Base-by-base conservation (phyloP, 306 rosid species). In the Prinsepia uniflora region DNA sequence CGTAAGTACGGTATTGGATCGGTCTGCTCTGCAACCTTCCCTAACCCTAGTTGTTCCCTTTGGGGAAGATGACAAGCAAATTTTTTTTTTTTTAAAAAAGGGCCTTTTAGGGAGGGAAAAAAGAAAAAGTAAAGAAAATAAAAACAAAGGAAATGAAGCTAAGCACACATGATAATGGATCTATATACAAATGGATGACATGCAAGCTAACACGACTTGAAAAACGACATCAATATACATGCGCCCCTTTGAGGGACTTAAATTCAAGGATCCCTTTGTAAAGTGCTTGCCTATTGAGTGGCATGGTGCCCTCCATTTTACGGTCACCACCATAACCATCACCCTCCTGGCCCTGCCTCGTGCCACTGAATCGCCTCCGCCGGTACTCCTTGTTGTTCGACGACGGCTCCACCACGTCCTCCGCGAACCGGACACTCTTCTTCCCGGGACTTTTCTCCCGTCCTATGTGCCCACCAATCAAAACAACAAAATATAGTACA, bases 381-480 rank as follows among this genome's bases (percentile, higher is more conserved):
- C 78, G 48, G 66, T 72, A 68, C 46, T 77, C 84, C 53, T 81
- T 81, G 53, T 82, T 78, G 71, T 84, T 73, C 36, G 72, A 42
- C 20, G 87, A 71, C 47, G 82, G 66, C 40, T 84, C 88, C 41
- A 47, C 61, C 36, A 72, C 84, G 50, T 81, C 75, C n/a, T 87
- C 81, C 18, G 93, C 90, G 46, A 91, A 87, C 61, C 93, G 72
- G 12, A 89, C 97, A 72, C 70, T 85, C 86, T 87, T 91, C 76
- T 89, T 91, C 14, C 15, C n/a, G 6, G 42, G 22, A 30, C 19
- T 42, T 65, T 82, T 87, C 71, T 76, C 72, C 10, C 59, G 34
- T 10, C 60, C 76, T 72, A 70, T 2, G 15, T 0, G 5, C 18
- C 12, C 44, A 50, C 10, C 48, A 39, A 49, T 19, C 67, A 1